These are phyloP conservation scores for Penicillium turbatum DNA, from an alignment of 495 filamentous ascomycete species.

Conservation along the genomic window DNA sequence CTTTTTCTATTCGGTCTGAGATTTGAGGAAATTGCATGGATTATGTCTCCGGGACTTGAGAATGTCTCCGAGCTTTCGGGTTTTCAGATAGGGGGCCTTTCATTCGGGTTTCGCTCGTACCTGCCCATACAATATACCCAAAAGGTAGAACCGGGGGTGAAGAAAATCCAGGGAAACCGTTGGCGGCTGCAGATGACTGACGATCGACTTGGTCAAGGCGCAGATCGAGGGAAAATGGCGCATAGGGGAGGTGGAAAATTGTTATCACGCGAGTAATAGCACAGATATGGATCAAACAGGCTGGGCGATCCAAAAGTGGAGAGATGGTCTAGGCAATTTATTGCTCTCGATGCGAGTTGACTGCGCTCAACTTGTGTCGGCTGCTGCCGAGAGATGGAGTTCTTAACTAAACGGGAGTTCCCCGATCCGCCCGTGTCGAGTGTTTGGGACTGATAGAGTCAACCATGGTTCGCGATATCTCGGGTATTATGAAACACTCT, in stretches of 20 bases:
- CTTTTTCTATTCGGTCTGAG: not conserved
- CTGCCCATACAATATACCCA: not conserved
- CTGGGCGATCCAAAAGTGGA: not conserved
- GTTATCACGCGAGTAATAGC: constrained; percentile 2
- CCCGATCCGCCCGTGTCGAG: constrained; percentile 10
- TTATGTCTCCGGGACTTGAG: not conserved
- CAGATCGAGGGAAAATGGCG: constrained; percentile 13
- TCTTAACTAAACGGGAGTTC: not conserved
- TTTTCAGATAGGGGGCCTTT: too few relatives aligned
- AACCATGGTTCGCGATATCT: constrained; percentile 19
- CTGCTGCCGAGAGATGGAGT: constrained; percentile 14
- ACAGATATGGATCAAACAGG: not conserved
- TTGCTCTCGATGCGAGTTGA: constrained; percentile 5
- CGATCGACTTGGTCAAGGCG: constrained; percentile 16
- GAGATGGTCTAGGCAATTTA: not conserved
- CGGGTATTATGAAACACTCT: constrained; percentile 3
- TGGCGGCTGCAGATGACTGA: constrained; percentile 22
- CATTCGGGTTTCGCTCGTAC: not conserved
- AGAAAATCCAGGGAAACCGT: constrained; percentile 14
- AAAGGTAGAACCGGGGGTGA: not conserved
- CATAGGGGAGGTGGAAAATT: not conserved
- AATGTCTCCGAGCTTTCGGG: not conserved
- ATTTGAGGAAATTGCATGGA: not conserved
- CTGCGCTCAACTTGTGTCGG: constrained; percentile 11
- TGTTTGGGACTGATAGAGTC: not conserved